These are phyloP conservation scores for Populus davidiana DNA, from an alignment of 345 rosid genomes.

Conservation along the genomic window DNA sequence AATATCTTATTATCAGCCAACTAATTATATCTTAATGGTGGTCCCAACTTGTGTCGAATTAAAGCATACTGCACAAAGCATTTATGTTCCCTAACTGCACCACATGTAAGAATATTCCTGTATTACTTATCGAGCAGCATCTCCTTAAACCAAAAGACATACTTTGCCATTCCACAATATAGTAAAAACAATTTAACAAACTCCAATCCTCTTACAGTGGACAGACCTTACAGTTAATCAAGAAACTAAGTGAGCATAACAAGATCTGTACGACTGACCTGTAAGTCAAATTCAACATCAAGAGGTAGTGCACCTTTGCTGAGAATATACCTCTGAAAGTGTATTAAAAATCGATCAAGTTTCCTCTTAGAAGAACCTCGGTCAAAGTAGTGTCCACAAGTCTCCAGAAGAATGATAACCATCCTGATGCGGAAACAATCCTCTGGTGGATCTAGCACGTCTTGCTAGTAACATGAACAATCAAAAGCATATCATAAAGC, in stretches of 20 bases:
- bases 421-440: conserved; percentile 96
- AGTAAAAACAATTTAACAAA: not conserved
- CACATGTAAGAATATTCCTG: not conserved
- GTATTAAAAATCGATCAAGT: conserved; percentile 85
- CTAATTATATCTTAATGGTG: not conserved
- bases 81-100: not conserved
- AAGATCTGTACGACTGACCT: conserved; percentile 49
- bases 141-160: not conserved
- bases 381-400: conserved; percentile 97
- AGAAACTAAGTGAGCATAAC: not conserved
- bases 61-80: not conserved
- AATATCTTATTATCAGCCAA: not conserved
- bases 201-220: not conserved
- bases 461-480: conserved; percentile 55
- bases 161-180: not conserved
- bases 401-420: conserved; percentile 88
- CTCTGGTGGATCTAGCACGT: conserved; percentile 86
- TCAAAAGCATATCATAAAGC: conserved; percentile 9
- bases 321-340: conserved; percentile 91
- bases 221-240: not conserved
- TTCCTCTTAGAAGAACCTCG: conserved; percentile 97
- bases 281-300: conserved; percentile 94
- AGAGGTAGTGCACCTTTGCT: conserved; percentile 78
- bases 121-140: not conserved
- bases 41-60: not conserved